Conservation (phyloP, 164 flowering plant species). For the grape (Vitis vinifera) region ASM3070453v1 NC_081811.1:4289501-4290000, state of each 20-base stretch:
- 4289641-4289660: too few species aligned
- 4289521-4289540: constrained; percentile 94
- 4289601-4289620: too few species aligned
- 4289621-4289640: too few species aligned
- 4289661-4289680: too few species aligned
- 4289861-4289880: constrained; percentile 84
- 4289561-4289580: constrained; percentile 98
- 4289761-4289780: too few species aligned
- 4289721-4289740: constrained; percentile 53
- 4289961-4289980: background rate
- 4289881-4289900: constrained; percentile 93
- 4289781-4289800: too few species aligned
- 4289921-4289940: too few species aligned
- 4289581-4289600: constrained; percentile 92
- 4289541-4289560: constrained; percentile 90
- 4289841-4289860: constrained; percentile 94
- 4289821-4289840: constrained; percentile 44
- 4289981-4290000: background rate
- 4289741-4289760: constrained; percentile 37
- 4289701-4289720: constrained; percentile 55
- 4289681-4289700: constrained; percentile 31
- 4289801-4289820: too few species aligned
- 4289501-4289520: constrained; percentile 84
- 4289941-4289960: too few species aligned
- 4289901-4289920: too few species aligned